A percentile compares a stretch with the other conserved stretches of the same genome.
These are phyloP conservation scores for Penicillium sp. DNA, from an alignment of 2,329 filamentous ascomycete species.

Conservation along the genomic window DNA sequence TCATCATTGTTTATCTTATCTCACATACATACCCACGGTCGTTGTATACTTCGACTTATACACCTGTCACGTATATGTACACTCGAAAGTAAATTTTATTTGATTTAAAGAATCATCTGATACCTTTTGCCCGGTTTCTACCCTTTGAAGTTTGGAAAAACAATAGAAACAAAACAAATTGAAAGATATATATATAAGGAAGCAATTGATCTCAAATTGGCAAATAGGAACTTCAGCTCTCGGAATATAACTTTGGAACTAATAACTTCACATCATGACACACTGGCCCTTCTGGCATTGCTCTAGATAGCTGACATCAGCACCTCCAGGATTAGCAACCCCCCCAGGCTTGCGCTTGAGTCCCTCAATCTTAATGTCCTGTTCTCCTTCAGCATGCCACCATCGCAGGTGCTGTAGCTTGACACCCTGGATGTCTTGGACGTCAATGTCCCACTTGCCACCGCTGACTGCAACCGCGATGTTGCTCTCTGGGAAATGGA, in stretches of 20 bases:
- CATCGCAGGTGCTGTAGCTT: slow-evolving; percentile 76
- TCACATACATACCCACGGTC: not conserved
- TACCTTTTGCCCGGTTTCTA: not conserved
- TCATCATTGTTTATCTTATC: slow-evolving; percentile 32
- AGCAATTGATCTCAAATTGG: not conserved
- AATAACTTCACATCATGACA: slow-evolving; percentile 47
- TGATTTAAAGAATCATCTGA: not conserved
- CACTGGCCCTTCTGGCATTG: slow-evolving; percentile 52
- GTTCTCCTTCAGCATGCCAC: slow-evolving; percentile 89
- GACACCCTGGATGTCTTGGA: slow-evolving; percentile 67
- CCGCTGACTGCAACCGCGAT: slow-evolving; percentile 73
- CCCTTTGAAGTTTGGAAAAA: not conserved
- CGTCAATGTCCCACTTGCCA: slow-evolving; percentile 85
- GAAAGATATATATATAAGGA: not conserved
- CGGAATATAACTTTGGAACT: not conserved
- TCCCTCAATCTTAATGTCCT: slow-evolving; percentile 74
- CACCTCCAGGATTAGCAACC: slow-evolving; percentile 53
- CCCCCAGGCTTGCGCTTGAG: slow-evolving; percentile 59
- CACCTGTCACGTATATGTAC: not conserved
- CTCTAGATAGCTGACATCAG: slow-evolving; percentile 78
- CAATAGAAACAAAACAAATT: not conserved
- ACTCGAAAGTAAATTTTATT: too few relatives aligned
- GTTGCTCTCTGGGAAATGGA: slow-evolving; percentile 78
- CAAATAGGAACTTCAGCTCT: not conserved
- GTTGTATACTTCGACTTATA: slow-evolving; percentile 12